A percentile compares a stretch with the other conserved stretches of the same genome.
Conservation (phyloP, 345 rosid genomes). For the Viola odorata region DNA sequence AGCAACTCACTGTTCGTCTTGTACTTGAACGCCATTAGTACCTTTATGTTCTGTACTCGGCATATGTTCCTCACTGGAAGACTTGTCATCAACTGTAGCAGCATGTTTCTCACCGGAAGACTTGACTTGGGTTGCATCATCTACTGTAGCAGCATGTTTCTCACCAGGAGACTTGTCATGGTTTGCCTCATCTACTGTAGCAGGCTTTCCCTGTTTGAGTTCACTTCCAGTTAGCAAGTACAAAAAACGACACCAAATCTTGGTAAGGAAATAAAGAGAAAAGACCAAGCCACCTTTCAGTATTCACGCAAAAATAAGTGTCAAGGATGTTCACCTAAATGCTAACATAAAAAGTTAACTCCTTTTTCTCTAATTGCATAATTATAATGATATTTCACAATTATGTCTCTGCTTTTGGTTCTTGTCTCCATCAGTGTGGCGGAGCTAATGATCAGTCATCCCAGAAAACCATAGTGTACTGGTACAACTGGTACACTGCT, state of each 20-base stretch:
- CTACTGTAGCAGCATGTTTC: constrained; percentile 10
- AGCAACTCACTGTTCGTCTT: constrained; percentile 26
- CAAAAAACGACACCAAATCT: too few species aligned
- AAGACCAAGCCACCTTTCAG: too few species aligned
- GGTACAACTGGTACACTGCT: not conserved
- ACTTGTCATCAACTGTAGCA: constrained; percentile 21
- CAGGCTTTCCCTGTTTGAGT: constrained; percentile 40
- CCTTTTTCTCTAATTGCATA: too few species aligned
- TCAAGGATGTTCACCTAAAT: too few species aligned
- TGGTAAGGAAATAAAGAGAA: too few species aligned
- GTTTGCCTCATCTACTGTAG: constrained; percentile 24
- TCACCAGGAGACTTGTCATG: constrained; percentile 47
- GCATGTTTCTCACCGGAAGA: constrained; percentile 34
- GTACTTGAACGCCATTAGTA: constrained; percentile 24
- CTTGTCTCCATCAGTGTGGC: too few species aligned
- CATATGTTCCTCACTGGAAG: constrained; percentile 35
- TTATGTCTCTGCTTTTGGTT: too few species aligned
- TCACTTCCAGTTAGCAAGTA: not conserved
- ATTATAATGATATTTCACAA: too few species aligned
- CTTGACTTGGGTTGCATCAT: constrained; percentile 24
- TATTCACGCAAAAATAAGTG: too few species aligned
- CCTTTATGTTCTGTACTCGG: constrained; percentile 26
- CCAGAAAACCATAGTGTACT: not conserved
- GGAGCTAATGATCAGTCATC: not conserved
- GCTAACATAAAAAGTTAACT: too few species aligned